Conservation (phyloP, 1,139 yeast species). For the Torulaspora pretoriensis region DNA sequence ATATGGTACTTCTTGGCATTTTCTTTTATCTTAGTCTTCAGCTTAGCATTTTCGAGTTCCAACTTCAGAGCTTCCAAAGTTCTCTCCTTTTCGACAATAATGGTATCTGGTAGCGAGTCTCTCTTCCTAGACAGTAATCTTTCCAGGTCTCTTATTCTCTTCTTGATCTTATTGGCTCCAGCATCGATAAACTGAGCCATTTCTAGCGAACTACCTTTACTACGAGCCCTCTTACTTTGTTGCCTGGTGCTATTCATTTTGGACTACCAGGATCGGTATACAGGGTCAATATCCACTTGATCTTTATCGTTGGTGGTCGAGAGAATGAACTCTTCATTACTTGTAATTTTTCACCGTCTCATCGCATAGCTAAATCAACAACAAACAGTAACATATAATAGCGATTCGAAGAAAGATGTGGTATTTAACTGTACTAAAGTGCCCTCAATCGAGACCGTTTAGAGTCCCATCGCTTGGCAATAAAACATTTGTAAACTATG, state of each 20-base stretch:
- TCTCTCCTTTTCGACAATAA: slow-evolving; percentile 78
- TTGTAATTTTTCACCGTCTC: slow-evolving; percentile 1
- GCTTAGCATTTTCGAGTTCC: slow-evolving; percentile 57
- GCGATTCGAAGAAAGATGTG: too few species aligned
- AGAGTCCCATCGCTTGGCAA: neutral
- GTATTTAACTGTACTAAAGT: too few species aligned
- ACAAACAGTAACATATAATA: neutral
- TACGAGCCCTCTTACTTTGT: slow-evolving; percentile 2
- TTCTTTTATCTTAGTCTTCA: slow-evolving; percentile 50
- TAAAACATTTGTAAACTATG: neutral
- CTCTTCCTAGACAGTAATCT: slow-evolving; percentile 54
- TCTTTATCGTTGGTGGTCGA: neutral
- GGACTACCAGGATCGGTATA: neutral
- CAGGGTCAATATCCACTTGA: neutral
- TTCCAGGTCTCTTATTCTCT: slow-evolving; percentile 81
- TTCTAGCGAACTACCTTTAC: slow-evolving; percentile 5
- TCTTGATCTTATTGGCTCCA: slow-evolving; percentile 54
- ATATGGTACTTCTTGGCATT: slow-evolving; percentile 82
- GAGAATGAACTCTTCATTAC: neutral
- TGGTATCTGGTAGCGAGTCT: slow-evolving; percentile 67
- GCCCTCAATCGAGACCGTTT: neutral
- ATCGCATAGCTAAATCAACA: neutral
- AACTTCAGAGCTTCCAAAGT: slow-evolving; percentile 67
- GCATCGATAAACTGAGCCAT: slow-evolving; percentile 36
- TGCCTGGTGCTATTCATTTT: slow-evolving; percentile 3